A percentile compares a stretch with the other conserved stretches of the same genome.
Evolutionary conservation across 176 grass and related monocot genomes (phyloP).

Genomic region (Triticum turgidum): DNA sequence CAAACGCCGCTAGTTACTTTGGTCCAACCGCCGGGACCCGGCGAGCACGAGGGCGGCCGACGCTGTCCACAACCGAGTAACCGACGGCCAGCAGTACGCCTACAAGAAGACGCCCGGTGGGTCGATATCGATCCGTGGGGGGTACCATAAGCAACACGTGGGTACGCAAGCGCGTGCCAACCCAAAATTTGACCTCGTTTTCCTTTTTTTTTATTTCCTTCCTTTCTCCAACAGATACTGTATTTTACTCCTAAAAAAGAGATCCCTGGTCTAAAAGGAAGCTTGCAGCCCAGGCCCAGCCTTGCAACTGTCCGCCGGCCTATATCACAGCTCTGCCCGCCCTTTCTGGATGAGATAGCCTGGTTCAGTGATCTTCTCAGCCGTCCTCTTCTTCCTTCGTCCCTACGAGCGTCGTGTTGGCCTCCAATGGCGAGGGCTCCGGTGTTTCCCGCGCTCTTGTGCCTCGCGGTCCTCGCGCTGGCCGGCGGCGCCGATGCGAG

Average conservation of each 20-base stretch:
- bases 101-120: no score
- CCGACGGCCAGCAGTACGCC: neutral
- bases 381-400: neutral
- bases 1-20: neutral
- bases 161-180: neutral
- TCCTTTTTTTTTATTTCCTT: no score
- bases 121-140: no score
- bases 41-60: no score
- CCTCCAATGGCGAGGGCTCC: conserved; percentile 46
- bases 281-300: neutral
- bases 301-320: no score
- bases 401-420: neutral
- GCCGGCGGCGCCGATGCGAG: conserved; percentile 22
- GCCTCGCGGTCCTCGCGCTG: conserved; percentile 24
- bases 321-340: neutral
- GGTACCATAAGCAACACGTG: neutral
- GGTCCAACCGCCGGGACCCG: neutral
- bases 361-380: neutral
- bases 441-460: conserved; percentile 33
- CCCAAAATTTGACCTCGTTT: neutral
- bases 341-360: neutral
- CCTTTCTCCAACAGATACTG: no score
- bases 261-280: neutral
- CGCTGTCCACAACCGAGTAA: neutral
- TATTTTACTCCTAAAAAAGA: no score